Evolutionary conservation across 768 basidiomycete genomes (phyloP), one percentile per base, ranked within the genome.

Genomic region (Leucosporidium scottii): DNA sequence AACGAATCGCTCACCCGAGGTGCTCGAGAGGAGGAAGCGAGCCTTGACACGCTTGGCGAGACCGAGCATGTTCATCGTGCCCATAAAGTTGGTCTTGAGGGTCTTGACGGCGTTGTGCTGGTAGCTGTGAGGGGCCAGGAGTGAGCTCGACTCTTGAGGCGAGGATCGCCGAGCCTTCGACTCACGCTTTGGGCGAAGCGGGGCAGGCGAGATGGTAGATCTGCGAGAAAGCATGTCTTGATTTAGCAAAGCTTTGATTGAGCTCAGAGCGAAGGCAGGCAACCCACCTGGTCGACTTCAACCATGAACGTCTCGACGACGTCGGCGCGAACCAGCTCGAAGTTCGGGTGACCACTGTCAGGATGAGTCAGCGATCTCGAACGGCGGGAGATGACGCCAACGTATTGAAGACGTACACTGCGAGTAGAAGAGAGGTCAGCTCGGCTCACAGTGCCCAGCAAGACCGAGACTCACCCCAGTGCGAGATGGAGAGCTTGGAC

Each of bases 141-240:
- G 39, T 44, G 13, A 44, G 39, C 39, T 8, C 39, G 39, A 13
- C 39, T 44, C 39, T 2, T 8, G 3, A 2, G 39, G 15, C 8
- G 39, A 44, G 13, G 15, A 36, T 36, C 39, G 13, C 39, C 39
- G 34, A 34, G 34, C 34, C 4, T 10, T 34, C 34, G 39, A 17
- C 39, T 44, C 15, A 44, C 30, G 75, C 75, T 60, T 70, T 70
- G 1, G 74, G 74, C 8, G 73, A 74, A 15, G 75, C 94, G 25
- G 94, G 94, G 78, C 94, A 99, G 3, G 96, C 96, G 55, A 99
- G 85, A 78, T 99, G 94, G 79, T 98, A 99, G 72, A 99, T 97
- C 81, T 98, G 91, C 91, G 73, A 6, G 67, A 53, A 65, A 58
- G 62, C 6, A 1, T 20, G 21, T 44, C 25, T 18, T 25, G n/a